These are phyloP conservation scores for Heliamphora exappendiculata DNA, from an alignment of 148 eudicot genomes.

Conservation along the genomic window DNA sequence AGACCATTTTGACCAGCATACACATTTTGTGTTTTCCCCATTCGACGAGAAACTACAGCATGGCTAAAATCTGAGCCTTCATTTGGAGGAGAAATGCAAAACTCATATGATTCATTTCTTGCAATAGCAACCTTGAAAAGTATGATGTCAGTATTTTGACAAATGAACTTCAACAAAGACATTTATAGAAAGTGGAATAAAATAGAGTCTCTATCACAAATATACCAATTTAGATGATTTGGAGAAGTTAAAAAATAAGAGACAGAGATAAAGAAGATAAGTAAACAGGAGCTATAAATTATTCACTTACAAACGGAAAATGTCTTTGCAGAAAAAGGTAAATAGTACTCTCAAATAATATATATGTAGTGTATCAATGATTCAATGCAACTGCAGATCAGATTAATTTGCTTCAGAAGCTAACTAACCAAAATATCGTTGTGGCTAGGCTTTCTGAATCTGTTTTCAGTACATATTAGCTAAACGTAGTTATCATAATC, in stretches of 20 bases:
- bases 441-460: not conserved
- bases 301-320: not conserved
- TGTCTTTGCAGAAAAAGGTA: not conserved
- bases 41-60: conserved; percentile 30
- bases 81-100: conserved; percentile 31
- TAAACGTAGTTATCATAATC: too few species aligned
- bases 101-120: conserved; percentile 21
- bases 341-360: not conserved
- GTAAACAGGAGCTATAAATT: not conserved
- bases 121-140: conserved; percentile 38
- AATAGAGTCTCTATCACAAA: not conserved
- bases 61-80: conserved; percentile 14
- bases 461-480: too few species aligned
- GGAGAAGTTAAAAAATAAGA: not conserved
- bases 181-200: not conserved
- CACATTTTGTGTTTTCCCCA: conserved; percentile 19
- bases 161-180: not conserved
- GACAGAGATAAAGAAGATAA: not conserved
- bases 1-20: conserved; percentile 15
- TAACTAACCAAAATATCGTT: not conserved
- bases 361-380: not conserved
- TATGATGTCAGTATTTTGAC: not conserved
- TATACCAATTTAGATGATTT: not conserved
- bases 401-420: not conserved
- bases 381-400: not conserved